Conservation (phyloP, 2,329 filamentous ascomycete species). For the Gaeumannomyces tritici region DNA sequence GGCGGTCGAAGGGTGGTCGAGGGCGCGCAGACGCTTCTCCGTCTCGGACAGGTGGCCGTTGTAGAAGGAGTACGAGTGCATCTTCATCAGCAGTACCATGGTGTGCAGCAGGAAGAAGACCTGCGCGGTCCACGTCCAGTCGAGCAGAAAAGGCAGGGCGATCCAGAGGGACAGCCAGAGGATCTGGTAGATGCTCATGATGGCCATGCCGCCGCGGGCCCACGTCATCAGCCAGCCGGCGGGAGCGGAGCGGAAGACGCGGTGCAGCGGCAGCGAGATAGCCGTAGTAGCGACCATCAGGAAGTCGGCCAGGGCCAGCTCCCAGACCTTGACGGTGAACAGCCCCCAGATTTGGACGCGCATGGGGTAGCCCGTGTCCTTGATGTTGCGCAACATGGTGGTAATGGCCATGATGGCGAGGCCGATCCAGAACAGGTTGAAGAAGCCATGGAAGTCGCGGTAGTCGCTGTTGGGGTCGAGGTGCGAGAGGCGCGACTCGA, state of each 20-base stretch:
- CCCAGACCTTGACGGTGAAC: conserved; percentile 81
- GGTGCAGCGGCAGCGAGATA: conserved; percentile 65
- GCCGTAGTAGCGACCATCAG: conserved; percentile 74
- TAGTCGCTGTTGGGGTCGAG: conserved; percentile 88
- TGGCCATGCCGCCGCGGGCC: conserved; percentile 64
- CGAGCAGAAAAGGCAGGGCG: conserved; percentile 69
- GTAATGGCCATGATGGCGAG: conserved; percentile 95
- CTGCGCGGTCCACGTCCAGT: conserved; percentile 96
- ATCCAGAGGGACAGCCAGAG: conserved; percentile 79
- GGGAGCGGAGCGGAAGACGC: conserved; percentile 45
- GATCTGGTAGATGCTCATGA: conserved; percentile 76
- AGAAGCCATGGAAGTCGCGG: conserved; percentile 93
- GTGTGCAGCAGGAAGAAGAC: conserved; percentile 90
- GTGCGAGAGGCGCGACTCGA: conserved; percentile 82
- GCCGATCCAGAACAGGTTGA: conserved; percentile 96
- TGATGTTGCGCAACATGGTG: conserved; percentile 84
- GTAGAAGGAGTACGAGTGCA: conserved; percentile 98
- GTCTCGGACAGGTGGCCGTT: conserved; percentile 91
- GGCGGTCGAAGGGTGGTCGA: conserved; percentile 67
- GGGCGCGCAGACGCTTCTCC: conserved; percentile 64
- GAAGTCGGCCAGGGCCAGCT: conserved; percentile 73
- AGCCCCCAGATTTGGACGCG: conserved; percentile 80
- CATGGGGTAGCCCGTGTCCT: conserved; percentile 83
- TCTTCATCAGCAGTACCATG: conserved; percentile 93
- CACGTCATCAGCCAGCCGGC: conserved; percentile 54